phyloP scores from a whole-genome alignment of 495 filamentous ascomycete species.

The Usnea hakonensis region DNA sequence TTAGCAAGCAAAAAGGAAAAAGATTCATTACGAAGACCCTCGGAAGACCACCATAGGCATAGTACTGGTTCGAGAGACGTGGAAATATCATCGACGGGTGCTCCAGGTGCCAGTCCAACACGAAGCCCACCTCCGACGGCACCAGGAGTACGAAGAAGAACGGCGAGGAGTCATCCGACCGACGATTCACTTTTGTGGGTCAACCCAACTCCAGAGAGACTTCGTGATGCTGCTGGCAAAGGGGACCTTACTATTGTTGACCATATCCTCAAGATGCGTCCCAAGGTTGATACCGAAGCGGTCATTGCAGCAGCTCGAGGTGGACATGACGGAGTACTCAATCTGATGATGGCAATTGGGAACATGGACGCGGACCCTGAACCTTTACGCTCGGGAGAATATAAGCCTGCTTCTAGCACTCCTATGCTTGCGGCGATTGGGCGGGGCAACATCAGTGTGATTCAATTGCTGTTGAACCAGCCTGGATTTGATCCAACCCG shows the following conservation, averaged over 20 bases:
- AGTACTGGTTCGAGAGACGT: constrained; percentile 43
- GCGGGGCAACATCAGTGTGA: constrained; percentile 73
- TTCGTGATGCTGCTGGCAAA: constrained; percentile 70
- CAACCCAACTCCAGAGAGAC: constrained; percentile 56
- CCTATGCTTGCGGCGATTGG: constrained; percentile 94
- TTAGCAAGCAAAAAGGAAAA: constrained; percentile 40
- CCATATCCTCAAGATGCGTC: constrained; percentile 66
- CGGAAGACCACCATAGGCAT: constrained; percentile 50
- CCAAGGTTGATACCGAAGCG: constrained; percentile 73
- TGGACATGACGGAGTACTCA: constrained; percentile 79
- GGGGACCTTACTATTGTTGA: constrained; percentile 75
- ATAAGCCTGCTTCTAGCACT: constrained; percentile 56
- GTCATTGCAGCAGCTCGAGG: constrained; percentile 87
- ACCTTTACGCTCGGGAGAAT: constrained; percentile 41
- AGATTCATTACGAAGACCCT: constrained; percentile 46
- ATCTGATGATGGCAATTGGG: constrained; percentile 75
- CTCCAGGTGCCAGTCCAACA: constrained; percentile 60
- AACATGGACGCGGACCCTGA: constrained; percentile 71
- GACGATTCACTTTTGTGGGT: constrained; percentile 56
- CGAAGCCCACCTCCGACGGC: constrained; percentile 44
- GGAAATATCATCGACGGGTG: constrained; percentile 56
- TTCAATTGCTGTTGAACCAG: constrained; percentile 71
- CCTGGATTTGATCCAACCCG: constrained; percentile 71
- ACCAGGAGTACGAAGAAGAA: constrained; percentile 40
- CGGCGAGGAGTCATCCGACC: constrained; percentile 51